Evolutionary conservation across 805 yeast species (phyloP).

Genomic region (Wickerhamomyces canadensis): DNA sequence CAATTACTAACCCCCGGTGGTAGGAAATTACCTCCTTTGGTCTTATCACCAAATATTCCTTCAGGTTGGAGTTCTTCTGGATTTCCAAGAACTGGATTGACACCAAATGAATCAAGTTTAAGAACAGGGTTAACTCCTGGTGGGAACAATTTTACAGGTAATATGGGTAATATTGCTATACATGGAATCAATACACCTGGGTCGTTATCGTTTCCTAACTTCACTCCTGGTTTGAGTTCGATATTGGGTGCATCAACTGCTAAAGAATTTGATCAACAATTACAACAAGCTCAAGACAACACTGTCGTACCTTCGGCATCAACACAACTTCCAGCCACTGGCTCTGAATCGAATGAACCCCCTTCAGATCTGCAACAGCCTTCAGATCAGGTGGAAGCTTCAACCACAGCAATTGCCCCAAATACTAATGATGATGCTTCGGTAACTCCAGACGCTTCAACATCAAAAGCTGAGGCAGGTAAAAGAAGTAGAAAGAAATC

Average conservation of each 20-base stretch:
- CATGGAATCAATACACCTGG: conserved; percentile 23
- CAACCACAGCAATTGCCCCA: no score
- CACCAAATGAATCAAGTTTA: conserved; percentile 71
- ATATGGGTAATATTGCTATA: conserved; percentile 30
- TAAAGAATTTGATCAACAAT: conserved; percentile 14
- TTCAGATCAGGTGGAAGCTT: no score
- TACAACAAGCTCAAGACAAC: conserved; percentile 4
- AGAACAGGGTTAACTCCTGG: conserved; percentile 74
- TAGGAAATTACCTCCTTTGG: conserved; percentile 47
- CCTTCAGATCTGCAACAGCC: no score
- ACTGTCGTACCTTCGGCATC: no score
- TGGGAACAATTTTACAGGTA: conserved; percentile 34
- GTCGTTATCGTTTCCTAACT: conserved; percentile 16
- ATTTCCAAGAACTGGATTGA: conserved; percentile 48
- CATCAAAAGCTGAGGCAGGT: not conserved
- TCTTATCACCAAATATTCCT: conserved; percentile 22
- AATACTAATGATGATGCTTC: not conserved
- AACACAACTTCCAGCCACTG: no score
- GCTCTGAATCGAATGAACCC: no score
- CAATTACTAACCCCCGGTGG: conserved; percentile 51
- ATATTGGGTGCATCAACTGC: conserved; percentile 16
- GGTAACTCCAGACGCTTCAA: not conserved
- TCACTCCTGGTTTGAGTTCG: conserved; percentile 33
- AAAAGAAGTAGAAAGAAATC: not conserved
- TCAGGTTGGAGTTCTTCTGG: conserved; percentile 18